Evolutionary conservation across 257 asterid genomes (phyloP), one percentile per base, ranked within the genome.

Genomic region (Nicotiana attenuata): DNA sequence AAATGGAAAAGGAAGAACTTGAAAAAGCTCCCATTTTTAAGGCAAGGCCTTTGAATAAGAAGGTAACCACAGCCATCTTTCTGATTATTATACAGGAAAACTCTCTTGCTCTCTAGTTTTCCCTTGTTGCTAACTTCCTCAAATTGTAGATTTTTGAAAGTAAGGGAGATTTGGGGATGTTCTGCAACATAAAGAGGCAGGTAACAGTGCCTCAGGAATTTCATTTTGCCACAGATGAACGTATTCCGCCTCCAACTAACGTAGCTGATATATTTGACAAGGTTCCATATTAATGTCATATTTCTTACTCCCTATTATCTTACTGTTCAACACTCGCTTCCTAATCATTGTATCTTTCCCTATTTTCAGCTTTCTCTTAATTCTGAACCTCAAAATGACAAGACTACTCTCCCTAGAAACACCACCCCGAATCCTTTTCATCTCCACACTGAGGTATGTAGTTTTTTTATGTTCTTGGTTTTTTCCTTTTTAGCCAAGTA

Each of bases 31-130:
- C 95, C 22, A 89, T 89, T 89, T 96, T 96, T 90, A 94, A 91
- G 88, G 99, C 98, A 19, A 92, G 95, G 85, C 99, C 97, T 60
- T 87, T 96, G 84, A 96, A 94, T 83, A 94, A 87, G 88, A 96
- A 94, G 97, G 99, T 94, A 86, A 15, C 17, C n/a, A 69, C 14
- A 0, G 56, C 29, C 5, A 76, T 76, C 77, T 76, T 55, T 20
- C 26, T 55, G 52, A 60, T 4, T 5, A 20, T 24, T 67, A n/a
- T 38, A 20, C 57, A 2, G 20, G 78, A 2, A 5, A 41, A 69
- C 3, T 3, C 59, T 15, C 59, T 69, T 69, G 59, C 20, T 64
- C 57, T 50, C 79, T 9, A 78, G 52, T 53, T 81, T 35, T 10
- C 7, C 2, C 57, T 69, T 69, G 47, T 65, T 55, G 3, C 24